These are phyloP conservation scores for Phaseolus coccineus DNA, from an alignment of 331 rosid species.

Conservation along the genomic window DNA sequence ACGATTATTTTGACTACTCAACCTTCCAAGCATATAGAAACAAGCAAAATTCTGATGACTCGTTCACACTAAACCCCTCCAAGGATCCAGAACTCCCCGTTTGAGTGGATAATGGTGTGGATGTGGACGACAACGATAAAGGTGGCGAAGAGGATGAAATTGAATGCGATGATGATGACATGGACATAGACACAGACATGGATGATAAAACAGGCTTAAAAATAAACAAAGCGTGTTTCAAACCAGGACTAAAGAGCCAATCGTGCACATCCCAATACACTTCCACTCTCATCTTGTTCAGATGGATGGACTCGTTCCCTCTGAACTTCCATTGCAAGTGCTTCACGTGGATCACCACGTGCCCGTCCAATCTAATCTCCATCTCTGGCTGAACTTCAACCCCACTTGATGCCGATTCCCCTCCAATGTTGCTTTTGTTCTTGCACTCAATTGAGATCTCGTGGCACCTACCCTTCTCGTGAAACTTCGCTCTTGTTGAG, in stretches of 20 bases:
- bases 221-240: constrained; percentile 81
- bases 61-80: constrained; percentile 49
- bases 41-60: constrained; percentile 67
- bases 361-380: constrained; percentile 89
- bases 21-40: constrained; percentile 89
- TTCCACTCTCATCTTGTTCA: constrained; percentile 70
- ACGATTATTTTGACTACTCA: constrained; percentile 45
- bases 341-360: constrained; percentile 72
- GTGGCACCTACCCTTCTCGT: constrained; percentile 67
- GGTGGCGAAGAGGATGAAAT: constrained; percentile 39
- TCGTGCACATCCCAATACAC: constrained; percentile 98
- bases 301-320: constrained; percentile 73
- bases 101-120: constrained; percentile 49
- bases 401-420: constrained; percentile 29
- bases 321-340: constrained; percentile 97
- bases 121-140: constrained; percentile 43
- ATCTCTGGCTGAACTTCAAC: constrained; percentile 69
- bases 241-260: constrained; percentile 86
- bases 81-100: constrained; percentile 48
- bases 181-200: constrained; percentile 37
- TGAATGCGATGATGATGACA: constrained; percentile 44
- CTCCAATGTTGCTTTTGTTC: constrained; percentile 41
- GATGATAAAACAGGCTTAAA: constrained; percentile 71
- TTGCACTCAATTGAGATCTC: constrained; percentile 81
- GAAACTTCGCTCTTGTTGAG: constrained; percentile 74